Evolutionary conservation across 768 basidiomycete genomes (phyloP).

Genomic region (Filobasidium floriforme): DNA sequence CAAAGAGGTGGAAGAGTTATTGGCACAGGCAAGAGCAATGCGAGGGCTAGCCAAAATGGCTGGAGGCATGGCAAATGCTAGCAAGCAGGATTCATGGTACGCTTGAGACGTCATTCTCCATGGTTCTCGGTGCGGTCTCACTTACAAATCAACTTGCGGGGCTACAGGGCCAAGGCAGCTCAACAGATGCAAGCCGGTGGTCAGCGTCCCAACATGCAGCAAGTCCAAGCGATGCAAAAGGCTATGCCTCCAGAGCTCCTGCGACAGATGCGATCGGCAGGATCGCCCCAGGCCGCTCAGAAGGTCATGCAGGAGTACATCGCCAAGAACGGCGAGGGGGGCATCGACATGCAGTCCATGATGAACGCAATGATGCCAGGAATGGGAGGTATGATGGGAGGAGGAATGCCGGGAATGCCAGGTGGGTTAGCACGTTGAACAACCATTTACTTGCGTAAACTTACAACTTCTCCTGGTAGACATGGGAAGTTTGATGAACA

Average conservation of each 20-base stretch:
- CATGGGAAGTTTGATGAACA: slow-evolving; percentile 46
- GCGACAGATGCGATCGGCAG: slow-evolving; percentile 65
- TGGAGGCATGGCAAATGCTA: slow-evolving; percentile 48
- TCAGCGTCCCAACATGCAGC: slow-evolving; percentile 84
- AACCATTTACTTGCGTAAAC: not conserved
- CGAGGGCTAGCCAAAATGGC: slow-evolving; percentile 97
- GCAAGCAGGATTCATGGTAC: slow-evolving; percentile 70
- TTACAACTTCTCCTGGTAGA: slow-evolving; percentile 24
- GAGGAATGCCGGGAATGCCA: slow-evolving; percentile 28
- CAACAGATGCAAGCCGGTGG: slow-evolving; percentile 87
- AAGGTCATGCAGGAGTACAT: slow-evolving; percentile 64
- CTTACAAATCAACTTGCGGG: no score
- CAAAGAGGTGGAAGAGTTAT: slow-evolving; percentile 91
- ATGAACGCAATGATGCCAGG: slow-evolving; percentile 50
- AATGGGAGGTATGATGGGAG: no score
- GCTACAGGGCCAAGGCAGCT: slow-evolving; percentile 67
- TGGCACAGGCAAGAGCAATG: slow-evolving; percentile 98
- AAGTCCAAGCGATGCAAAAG: slow-evolving; percentile 89
- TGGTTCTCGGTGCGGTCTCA: no score
- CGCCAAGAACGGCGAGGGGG: slow-evolving; percentile 29
- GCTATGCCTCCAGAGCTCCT: slow-evolving; percentile 92
- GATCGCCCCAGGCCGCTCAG: slow-evolving; percentile 58
- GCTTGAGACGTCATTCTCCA: slow-evolving; percentile 29
- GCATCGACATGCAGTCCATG: slow-evolving; percentile 21
- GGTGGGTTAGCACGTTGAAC: no score